Evolutionary conservation across 805 yeast species (phyloP).

Genomic region (Saccharomycopsis amapae): DNA sequence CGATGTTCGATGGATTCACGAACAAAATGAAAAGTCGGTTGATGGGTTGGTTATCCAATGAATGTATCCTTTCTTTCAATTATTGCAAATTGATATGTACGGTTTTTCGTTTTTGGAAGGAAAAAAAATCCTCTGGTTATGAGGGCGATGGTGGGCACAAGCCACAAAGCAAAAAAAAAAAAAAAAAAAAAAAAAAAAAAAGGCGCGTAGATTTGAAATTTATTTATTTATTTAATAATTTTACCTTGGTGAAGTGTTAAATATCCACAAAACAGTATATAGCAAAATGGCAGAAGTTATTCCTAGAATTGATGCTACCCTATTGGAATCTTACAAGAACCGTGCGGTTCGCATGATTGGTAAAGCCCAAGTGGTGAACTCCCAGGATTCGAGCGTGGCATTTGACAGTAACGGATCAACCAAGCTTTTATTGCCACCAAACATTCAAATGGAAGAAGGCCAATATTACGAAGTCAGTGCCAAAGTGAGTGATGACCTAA

Average conservation of each 20-base stretch:
- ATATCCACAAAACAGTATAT: no score
- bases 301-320: constrained; percentile 14
- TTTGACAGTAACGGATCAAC: constrained; percentile 14
- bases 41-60: no score
- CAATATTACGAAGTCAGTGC: constrained; percentile 18
- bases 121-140: no score
- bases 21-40: no score
- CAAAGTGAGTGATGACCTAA: constrained; percentile 10
- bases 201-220: no score
- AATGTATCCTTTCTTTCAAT: no score
- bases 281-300: no score
- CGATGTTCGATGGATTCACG: no score
- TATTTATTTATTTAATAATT: not conserved
- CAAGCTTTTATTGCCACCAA: constrained; percentile 14
- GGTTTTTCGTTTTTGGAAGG: no score
- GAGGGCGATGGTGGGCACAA: no score
- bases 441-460: constrained; percentile 13
- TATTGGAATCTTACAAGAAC: constrained; percentile 5
- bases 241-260: no score
- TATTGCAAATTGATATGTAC: no score
- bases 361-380: constrained; percentile 8
- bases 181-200: constrained; percentile 1
- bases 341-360: constrained; percentile 18
- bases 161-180: not conserved
- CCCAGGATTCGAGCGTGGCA: constrained; percentile 3